Conservation (phyloP, 805 yeast genomes). For the Nakazawaea sp. region DNA sequence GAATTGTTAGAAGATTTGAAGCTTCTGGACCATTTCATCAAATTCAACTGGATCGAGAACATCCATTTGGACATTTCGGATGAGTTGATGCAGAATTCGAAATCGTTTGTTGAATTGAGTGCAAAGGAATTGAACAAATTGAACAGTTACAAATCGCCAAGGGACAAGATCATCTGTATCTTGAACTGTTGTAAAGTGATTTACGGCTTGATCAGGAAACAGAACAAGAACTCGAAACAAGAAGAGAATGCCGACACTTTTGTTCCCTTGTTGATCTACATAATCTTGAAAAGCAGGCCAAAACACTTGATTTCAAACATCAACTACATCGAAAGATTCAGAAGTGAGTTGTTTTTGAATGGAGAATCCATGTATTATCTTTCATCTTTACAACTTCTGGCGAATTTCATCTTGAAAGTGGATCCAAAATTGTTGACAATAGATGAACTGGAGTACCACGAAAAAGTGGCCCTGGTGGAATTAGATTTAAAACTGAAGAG, state of each 20-base stretch:
- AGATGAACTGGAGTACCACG: constrained; percentile 42
- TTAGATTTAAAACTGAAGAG: constrained; percentile 37
- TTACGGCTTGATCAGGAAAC: constrained; percentile 73
- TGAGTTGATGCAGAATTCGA: constrained; percentile 36
- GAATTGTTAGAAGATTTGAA: constrained; percentile 66
- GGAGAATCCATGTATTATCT: constrained; percentile 93
- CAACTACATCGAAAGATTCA: constrained; percentile 77
- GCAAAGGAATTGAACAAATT: constrained; percentile 70
- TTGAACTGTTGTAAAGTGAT: constrained; percentile 90
- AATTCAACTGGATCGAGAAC: constrained; percentile 55
- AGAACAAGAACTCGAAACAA: constrained; percentile 30
- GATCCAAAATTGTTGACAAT: constrained; percentile 54
- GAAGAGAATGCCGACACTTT: constrained; percentile 92
- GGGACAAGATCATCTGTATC: constrained; percentile 89
- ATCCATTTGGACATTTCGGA: constrained; percentile 71
- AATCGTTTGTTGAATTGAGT: constrained; percentile 59
- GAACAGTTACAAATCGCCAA: constrained; percentile 81
- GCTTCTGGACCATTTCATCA: constrained; percentile 31
- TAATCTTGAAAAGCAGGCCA: constrained; percentile 65
- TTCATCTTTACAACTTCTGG: constrained; percentile 86
- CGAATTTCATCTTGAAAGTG: constrained; percentile 66
- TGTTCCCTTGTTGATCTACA: constrained; percentile 80
- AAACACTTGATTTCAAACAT: constrained; percentile 67
- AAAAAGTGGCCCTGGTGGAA: constrained; percentile 17
- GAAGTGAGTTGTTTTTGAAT: constrained; percentile 64